Evolutionary conservation across 768 basidiomycete genomes (phyloP).

Genomic region (Roridomyces roridus): DNA sequence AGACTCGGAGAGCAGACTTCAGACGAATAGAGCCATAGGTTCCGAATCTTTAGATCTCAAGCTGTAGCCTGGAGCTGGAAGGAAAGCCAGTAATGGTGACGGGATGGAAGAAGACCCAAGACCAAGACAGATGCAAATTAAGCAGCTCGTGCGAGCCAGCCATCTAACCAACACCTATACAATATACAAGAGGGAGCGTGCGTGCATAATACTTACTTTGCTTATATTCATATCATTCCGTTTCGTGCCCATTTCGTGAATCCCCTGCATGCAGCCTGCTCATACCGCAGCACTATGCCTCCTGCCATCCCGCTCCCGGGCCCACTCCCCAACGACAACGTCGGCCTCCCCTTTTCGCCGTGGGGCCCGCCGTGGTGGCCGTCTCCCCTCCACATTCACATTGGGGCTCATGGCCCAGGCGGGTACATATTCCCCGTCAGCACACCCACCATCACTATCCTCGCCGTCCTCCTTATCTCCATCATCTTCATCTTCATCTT

Average conservation of each 20-base stretch:
- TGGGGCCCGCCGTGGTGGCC: neutral
- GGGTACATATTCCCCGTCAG: conserved; percentile 66
- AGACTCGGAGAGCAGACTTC: too few species aligned
- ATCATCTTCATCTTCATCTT: conserved; percentile 27
- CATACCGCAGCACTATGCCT: conserved; percentile 18
- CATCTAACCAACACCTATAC: conserved; percentile 21
- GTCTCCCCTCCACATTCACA: conserved; percentile 20
- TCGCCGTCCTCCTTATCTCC: conserved; percentile 36
- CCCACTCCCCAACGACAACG: conserved; percentile 11
- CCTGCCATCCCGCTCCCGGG: conserved; percentile 12
- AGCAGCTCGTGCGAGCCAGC: conserved; percentile 13
- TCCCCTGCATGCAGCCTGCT: neutral
- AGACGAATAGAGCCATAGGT: too few species aligned
- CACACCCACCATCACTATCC: conserved; percentile 65
- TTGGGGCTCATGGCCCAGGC: conserved; percentile 7
- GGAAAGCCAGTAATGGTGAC: too few species aligned
- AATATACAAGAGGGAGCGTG: conserved; percentile 8
- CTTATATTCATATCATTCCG: neutral
- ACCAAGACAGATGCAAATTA: conserved; percentile 13
- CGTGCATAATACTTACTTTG: conserved; percentile 22
- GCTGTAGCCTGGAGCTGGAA: too few species aligned
- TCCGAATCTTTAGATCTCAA: too few species aligned
- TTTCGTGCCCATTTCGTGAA: neutral
- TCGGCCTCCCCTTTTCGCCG: conserved; percentile 11
- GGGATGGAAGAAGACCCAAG: too few species aligned